A percentile compares a stretch with the other conserved stretches of the same genome.
These are phyloP conservation scores for Mucor saturninus DNA, from an alignment of 371 early-diverging fungal species.

Conservation along the genomic window DNA sequence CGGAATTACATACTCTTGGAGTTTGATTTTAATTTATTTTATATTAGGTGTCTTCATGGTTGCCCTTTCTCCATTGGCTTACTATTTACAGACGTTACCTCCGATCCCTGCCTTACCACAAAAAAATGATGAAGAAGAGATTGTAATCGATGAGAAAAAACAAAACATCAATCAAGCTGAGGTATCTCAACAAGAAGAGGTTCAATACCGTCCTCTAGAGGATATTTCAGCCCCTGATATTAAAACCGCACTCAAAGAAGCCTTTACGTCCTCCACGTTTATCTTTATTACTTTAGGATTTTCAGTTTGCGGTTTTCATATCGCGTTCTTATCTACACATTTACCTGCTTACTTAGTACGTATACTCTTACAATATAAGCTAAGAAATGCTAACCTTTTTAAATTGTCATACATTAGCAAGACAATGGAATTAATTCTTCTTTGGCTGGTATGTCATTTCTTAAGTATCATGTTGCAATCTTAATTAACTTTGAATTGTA, in stretches of 20 bases:
- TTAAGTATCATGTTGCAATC: background rate
- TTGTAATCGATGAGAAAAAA: background rate
- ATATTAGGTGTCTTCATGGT: conserved; percentile 21
- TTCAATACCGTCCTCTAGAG: conserved; percentile 9
- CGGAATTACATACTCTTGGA: background rate
- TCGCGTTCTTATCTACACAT: conserved; percentile 39
- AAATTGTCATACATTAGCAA: conserved; percentile 16
- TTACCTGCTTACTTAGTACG: conserved; percentile 41
- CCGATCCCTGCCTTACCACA: conserved; percentile 8
- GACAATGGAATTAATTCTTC: conserved; percentile 33
- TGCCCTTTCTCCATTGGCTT: conserved; percentile 18
- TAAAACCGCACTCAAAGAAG: conserved; percentile 29
- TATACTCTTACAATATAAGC: background rate
- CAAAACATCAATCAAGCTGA: background rate
- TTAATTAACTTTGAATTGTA: conserved; percentile 3
- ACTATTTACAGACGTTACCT: conserved; percentile 29
- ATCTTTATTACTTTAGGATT: conserved; percentile 36
- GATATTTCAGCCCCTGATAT: conserved; percentile 21
- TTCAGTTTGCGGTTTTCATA: conserved; percentile 41
- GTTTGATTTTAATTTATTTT: background rate
- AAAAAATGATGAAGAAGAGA: conserved; percentile 1
- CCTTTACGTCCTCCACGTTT: conserved; percentile 32
- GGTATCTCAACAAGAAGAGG: background rate
- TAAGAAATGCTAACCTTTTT: background rate
- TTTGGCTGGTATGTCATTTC: conserved; percentile 29